Conservation (phyloP, 2,329 filamentous ascomycete species). For the Reticulascus tulasneorum region DNA sequence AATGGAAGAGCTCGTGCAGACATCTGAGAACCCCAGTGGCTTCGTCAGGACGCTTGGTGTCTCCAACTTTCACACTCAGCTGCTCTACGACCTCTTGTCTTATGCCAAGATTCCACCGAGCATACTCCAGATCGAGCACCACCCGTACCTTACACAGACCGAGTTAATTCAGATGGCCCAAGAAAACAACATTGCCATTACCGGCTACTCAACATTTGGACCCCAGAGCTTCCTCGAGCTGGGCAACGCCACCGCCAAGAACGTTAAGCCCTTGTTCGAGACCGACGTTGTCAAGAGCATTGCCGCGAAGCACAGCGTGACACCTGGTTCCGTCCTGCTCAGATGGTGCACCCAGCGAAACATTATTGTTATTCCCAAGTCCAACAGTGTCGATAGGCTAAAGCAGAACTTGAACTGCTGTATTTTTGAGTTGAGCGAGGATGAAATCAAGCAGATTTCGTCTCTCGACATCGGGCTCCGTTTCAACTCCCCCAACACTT, state of each 20-base stretch:
- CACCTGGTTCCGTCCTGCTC: slow-evolving; percentile 62
- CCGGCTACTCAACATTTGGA: slow-evolving; percentile 65
- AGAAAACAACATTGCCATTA: slow-evolving; percentile 54
- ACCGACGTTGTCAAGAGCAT: slow-evolving; percentile 40
- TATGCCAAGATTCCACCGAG: slow-evolving; percentile 52
- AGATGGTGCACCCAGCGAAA: slow-evolving; percentile 63
- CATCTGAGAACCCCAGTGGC: too few relatives aligned
- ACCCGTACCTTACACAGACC: slow-evolving; percentile 62
- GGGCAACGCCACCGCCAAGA: slow-evolving; percentile 21
- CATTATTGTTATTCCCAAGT: slow-evolving; percentile 64
- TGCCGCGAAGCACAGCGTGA: slow-evolving; percentile 52
- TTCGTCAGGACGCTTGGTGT: slow-evolving; percentile 57
- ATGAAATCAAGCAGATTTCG: slow-evolving; percentile 54
- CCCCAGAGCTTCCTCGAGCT: slow-evolving; percentile 41
- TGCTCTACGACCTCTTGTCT: slow-evolving; percentile 56
- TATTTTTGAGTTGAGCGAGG: slow-evolving; percentile 48
- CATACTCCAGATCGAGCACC: slow-evolving; percentile 64
- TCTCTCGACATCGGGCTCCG: slow-evolving; percentile 49
- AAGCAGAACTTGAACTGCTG: slow-evolving; percentile 54
- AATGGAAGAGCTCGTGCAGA: slow-evolving; percentile 51
- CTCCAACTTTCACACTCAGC: slow-evolving; percentile 55
- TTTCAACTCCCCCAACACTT: slow-evolving; percentile 55
- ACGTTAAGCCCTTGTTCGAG: slow-evolving; percentile 25
- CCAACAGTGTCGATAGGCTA: slow-evolving; percentile 46
- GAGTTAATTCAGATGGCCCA: slow-evolving; percentile 53